Base-by-base conservation (phyloP, 495 filamentous ascomycete species). In the Rhypophila decipiens region DNA sequence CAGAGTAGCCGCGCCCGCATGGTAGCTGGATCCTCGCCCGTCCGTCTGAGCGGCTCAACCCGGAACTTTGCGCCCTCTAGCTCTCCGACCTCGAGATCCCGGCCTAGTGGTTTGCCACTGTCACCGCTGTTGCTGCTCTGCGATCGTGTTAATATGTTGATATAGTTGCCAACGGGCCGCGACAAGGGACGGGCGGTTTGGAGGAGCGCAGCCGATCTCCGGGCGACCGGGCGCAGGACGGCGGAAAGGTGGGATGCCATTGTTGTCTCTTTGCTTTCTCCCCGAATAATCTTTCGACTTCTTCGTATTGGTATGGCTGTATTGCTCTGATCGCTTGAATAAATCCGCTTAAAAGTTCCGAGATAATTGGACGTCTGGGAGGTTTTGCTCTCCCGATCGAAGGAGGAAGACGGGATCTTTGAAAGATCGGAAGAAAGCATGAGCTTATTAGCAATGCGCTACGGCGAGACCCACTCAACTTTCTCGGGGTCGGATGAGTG, bases 1-100 rank as follows among this genome's bases (percentile, higher is more conserved):
- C 86, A 98, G 53, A 96, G 77, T 51, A 98, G 77, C 42, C 93
- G 82, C 17, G 93, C 91, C 24, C 89, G 78, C 80, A 84, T 94
- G 15, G 90, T 97, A 35, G 74, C 71, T 4, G 72, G 68, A 70
- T 91, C 86, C 66, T 98, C 93, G 41, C 87, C 88, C 5, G 69
- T 73, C 34, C 93, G 74, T 45, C 85, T 76, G 47, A 96, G 65
- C 3, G 93, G 94, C 76, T 96, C 88, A 58, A 98, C 80, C 59
- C 82, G 86, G 70, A 97, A 95, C 22, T 77, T 82, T 37, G 82
- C 89, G 55, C 89, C 88, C 52, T 93, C 80, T 66, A 97, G 83
- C 72, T 96, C 90, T 47, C 93, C 93, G 48, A 97, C 90, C 3
- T 70, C 86, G 41, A 97, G 76, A 47, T 96, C 93, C 36, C 27